Evolutionary conservation across 306 rosid genomes (phyloP).

Genomic region (Neltuma alba): DNA sequence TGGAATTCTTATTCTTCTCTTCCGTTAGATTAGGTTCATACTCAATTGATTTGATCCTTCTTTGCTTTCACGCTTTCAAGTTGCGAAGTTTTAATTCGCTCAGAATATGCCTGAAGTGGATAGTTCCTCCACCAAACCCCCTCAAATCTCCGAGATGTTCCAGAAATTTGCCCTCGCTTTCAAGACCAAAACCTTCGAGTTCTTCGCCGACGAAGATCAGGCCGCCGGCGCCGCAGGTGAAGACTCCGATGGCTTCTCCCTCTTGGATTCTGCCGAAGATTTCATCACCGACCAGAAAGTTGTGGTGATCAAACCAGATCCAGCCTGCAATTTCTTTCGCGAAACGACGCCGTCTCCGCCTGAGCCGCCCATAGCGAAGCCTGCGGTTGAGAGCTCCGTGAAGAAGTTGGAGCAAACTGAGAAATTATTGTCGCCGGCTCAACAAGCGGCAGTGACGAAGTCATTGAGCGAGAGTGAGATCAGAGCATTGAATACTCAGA

Average conservation of each 20-base stretch:
- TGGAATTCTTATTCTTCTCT: slow-evolving; percentile 22
- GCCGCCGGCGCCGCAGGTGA: slow-evolving; percentile 52
- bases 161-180: slow-evolving; percentile 95
- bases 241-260: slow-evolving; percentile 74
- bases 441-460: neutral
- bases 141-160: slow-evolving; percentile 96
- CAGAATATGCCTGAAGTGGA: slow-evolving; percentile 62
- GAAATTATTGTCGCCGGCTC: neutral
- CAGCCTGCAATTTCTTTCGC: slow-evolving; percentile 26
- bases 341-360: slow-evolving; percentile 7
- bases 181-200: slow-evolving; percentile 86
- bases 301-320: slow-evolving; percentile 86
- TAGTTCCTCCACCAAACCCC: slow-evolving; percentile 67
- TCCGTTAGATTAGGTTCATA: neutral
- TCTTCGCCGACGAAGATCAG: slow-evolving; percentile 69
- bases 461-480: slow-evolving; percentile 36
- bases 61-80: neutral
- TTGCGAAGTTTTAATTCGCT: slow-evolving; percentile 10
- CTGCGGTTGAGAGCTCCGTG: slow-evolving; percentile 22
- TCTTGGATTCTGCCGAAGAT: slow-evolving; percentile 90
- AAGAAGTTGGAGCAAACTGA: slow-evolving; percentile 26
- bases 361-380: neutral
- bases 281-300: slow-evolving; percentile 92
- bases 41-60: neutral
- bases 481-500: slow-evolving; percentile 40